phyloP scores from a whole-genome alignment of 2,329 filamentous ascomycete genomes.

The Lanzia echinophila region DNA sequence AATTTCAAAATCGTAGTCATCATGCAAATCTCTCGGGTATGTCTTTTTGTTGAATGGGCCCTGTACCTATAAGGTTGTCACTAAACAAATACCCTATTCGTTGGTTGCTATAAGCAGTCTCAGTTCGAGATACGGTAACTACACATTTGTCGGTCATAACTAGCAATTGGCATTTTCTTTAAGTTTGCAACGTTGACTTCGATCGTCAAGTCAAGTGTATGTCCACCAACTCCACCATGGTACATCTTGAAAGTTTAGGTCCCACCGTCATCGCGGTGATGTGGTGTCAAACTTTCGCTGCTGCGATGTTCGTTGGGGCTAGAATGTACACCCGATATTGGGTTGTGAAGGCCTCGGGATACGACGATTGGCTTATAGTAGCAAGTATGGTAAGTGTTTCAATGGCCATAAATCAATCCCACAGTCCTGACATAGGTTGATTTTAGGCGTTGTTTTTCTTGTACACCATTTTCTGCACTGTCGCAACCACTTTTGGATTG shows the following conservation, averaged over 20 bases:
- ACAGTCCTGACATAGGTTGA: not conserved
- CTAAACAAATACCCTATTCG: no score
- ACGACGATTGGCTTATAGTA: constrained; percentile 2
- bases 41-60: no score
- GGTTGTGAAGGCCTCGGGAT: not conserved
- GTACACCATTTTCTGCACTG: not conserved
- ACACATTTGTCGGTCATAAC: no score
- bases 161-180: no score
- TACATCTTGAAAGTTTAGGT: not conserved
- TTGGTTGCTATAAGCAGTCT: no score
- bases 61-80: no score
- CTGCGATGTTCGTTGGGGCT: not conserved
- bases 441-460: not conserved
- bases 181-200: no score
- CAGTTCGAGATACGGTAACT: no score
- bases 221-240: not conserved
- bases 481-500: not conserved
- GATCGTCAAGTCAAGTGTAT: no score
- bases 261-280: constrained; percentile 2
- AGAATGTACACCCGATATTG: constrained; percentile 3
- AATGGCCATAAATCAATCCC: not conserved
- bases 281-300: not conserved
- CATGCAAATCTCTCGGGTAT: no score
- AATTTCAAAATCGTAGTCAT: no score
- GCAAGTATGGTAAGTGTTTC: not conserved